Percentiles rank a stretch among this genome's conserved stretches.
These are phyloP conservation scores for Suillus bovinus DNA, from an alignment of 768 basidiomycete genomes.

Conservation along the genomic window DNA sequence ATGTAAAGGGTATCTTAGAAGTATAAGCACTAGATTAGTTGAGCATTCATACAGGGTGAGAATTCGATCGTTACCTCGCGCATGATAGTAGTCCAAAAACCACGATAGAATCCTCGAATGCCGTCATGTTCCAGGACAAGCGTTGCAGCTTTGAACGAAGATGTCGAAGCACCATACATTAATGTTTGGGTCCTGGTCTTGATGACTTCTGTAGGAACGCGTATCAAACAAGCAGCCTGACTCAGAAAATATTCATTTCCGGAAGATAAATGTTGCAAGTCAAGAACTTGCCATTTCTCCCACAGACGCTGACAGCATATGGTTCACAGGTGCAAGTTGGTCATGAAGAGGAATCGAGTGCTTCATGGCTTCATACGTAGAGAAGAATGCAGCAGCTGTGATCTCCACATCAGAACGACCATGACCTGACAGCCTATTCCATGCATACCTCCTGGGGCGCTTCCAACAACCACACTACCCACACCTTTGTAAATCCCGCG, in stretches of 20 bases:
- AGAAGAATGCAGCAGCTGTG: conserved; percentile 94
- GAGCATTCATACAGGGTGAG: not conserved
- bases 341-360: conserved; percentile 61
- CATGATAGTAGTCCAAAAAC: conserved; percentile 79
- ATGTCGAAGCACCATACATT: conserved; percentile 58
- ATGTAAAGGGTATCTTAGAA: conserved; percentile 92
- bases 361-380: conserved; percentile 90
- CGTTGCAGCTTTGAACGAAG: conserved; percentile 61
- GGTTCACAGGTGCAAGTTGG: conserved; percentile 62
- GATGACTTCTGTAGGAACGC: conserved; percentile 95
- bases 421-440: not conserved
- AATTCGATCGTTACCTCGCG: conserved; percentile 47
- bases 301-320: conserved; percentile 58
- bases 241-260: conserved; percentile 14
- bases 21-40: conserved; percentile 13
- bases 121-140: conserved; percentile 64
- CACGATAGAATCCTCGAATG: conserved; percentile 80
- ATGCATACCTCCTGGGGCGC: conserved; percentile 86
- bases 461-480: conserved; percentile 92
- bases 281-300: conserved; percentile 53
- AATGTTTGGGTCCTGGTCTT: conserved; percentile 92
- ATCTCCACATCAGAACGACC: conserved; percentile 4
- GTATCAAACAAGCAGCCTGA: conserved; percentile 86
- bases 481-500: conserved; percentile 90
- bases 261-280: conserved; percentile 13